Evolutionary conservation across 306 rosid genomes (phyloP).

Genomic region (Coriaria nepalensis): DNA sequence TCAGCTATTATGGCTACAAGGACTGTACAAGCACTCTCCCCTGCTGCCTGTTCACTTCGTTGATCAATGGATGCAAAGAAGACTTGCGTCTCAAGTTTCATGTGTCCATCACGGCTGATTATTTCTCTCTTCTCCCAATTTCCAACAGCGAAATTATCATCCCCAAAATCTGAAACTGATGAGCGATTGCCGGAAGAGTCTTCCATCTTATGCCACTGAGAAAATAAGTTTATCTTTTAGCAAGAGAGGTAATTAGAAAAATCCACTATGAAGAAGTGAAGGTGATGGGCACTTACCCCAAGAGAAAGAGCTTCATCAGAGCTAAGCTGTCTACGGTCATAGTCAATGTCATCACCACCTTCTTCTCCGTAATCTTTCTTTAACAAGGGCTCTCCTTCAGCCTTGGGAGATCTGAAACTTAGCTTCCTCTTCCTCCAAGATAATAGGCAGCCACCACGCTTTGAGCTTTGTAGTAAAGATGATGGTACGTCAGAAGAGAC

Average conservation of each 20-base stretch:
- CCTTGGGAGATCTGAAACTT: constrained; percentile 93
- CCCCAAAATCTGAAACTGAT: constrained; percentile 89
- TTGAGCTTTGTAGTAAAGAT: constrained; percentile 46
- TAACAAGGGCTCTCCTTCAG: constrained; percentile 87
- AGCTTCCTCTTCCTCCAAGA: constrained; percentile 99
- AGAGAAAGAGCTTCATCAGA: constrained; percentile 69
- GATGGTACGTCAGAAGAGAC: constrained; percentile 29
- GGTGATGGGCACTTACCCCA: constrained; percentile 40
- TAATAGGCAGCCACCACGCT: constrained; percentile 46
- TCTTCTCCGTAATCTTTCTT: constrained; percentile 96
- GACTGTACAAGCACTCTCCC: constrained; percentile 98
- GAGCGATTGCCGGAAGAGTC: constrained; percentile 70
- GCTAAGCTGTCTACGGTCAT: constrained; percentile 92
- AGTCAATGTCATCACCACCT: constrained; percentile 99
- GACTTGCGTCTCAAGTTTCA: constrained; percentile 80
- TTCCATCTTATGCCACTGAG: constrained; percentile 49
- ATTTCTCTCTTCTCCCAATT: constrained; percentile 89
- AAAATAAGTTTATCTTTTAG: constrained; percentile 14
- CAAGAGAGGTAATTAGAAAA: constrained; percentile 4
- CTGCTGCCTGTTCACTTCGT: constrained; percentile 96
- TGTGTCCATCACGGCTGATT: constrained; percentile 75
- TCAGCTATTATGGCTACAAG: constrained; percentile 92
- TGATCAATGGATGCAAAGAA: constrained; percentile 97
- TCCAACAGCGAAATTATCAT: constrained; percentile 85
- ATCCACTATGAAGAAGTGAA: neutral